A percentile compares a stretch with the other conserved stretches of the same genome.
Evolutionary conservation across 2,329 filamentous ascomycete genomes (phyloP).

Genomic region (Aspergillus sp.): DNA sequence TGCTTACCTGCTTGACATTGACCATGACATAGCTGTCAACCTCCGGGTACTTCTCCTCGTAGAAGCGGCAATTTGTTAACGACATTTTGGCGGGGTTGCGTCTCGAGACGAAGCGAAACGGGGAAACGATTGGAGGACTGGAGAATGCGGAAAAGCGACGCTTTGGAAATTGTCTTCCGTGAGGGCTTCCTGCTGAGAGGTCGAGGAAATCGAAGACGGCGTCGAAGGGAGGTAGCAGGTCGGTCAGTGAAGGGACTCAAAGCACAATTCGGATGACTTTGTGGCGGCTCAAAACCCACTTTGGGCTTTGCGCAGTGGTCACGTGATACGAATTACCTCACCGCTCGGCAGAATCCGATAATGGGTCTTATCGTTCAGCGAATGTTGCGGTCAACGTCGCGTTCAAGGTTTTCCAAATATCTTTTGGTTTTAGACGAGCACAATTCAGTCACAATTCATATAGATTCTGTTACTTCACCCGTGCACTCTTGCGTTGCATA

Average conservation of each 20-base stretch:
- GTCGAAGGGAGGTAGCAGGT: neutral
- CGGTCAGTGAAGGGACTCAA: slow-evolving; percentile 16
- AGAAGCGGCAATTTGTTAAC: slow-evolving; percentile 94
- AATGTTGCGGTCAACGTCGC: neutral
- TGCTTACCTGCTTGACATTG: slow-evolving; percentile 87
- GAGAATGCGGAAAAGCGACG: neutral
- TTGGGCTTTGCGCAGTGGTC: slow-evolving; percentile 16
- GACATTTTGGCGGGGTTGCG: slow-evolving; percentile 70
- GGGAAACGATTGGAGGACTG: slow-evolving; percentile 2
- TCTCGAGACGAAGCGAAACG: slow-evolving; percentile 17
- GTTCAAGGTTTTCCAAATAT: neutral
- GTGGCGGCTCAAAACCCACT: slow-evolving; percentile 42
- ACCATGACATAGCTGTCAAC: slow-evolving; percentile 99
- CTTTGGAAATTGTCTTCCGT: neutral
- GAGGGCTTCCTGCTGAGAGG: slow-evolving; percentile 9
- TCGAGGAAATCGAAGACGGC: slow-evolving; percentile 10
- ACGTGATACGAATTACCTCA: neutral
- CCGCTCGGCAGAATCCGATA: slow-evolving; percentile 18
- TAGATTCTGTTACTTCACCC: too few species aligned
- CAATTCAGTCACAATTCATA: too few species aligned
- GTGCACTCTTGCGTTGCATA: too few species aligned
- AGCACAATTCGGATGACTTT: slow-evolving; percentile 36
- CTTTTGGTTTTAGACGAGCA: neutral
- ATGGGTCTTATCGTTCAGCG: slow-evolving; percentile 3
- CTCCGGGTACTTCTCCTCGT: slow-evolving; percentile 96